Evolutionary conservation across 1,284 basidiomycete species (phyloP), one percentile per base, ranked within the genome.

Genomic region (Rhizoctonia solani): DNA sequence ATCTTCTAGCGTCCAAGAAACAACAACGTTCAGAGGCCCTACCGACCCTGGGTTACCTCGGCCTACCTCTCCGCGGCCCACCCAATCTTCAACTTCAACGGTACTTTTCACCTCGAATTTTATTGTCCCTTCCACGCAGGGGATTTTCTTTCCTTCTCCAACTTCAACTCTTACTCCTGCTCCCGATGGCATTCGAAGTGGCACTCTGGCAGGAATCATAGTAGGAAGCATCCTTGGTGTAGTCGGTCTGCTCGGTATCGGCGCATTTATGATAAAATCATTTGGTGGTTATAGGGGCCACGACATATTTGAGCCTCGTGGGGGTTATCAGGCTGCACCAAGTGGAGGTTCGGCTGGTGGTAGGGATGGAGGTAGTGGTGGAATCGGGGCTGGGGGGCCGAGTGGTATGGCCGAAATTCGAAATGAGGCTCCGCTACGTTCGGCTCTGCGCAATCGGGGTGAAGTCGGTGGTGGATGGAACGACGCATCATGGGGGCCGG

Each of bases 171-270:
- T 37, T 27, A 61, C 44, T 29, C 4, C 32, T 2, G 14, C 30
- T 1, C 14, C 44, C 1, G 27, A 16, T 16, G 46, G 58, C 1
- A 37, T 61, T 25, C 58, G 50, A 21, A 47, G 58, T 3, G 44
- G 29, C 0, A 41, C 44, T 1, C 44, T 61, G 6, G 58, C 58
- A 25, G 58, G 58, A 11, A 41, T 46, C 14, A 50, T 61, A 16
- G 25, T 61, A 14, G 58, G 58, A 5, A 25, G 58, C 21, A 50
- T 61, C 6, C 32, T 61, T 1, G 58, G 58, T 19, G 58, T 27
- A 19, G 58, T 61, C 16, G 58, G 58, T 8, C 46, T 61, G 4
- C 44, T 61, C 23, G 58, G 58, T 21, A 27, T 61, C 19, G 58
- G 46, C 23, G 58, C 32, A 1, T 50, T 61, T 23, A n/a, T 61